Conservation (phyloP, 2,329 filamentous ascomycete genomes). For the Celoporthe dispersa region DNA sequence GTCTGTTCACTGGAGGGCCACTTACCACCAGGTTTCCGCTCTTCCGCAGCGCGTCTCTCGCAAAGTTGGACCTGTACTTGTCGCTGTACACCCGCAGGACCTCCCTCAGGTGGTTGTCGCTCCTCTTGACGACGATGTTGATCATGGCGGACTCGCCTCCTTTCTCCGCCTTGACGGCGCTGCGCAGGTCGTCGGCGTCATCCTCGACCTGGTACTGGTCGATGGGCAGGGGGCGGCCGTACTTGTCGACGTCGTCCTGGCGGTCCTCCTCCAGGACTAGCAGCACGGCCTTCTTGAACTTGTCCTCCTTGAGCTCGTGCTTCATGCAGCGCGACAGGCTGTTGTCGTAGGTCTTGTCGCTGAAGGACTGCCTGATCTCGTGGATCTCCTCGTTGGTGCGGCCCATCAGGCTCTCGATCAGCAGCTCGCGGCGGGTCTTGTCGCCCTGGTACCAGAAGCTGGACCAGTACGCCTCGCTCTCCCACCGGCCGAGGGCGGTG, state of each 20-base stretch:
- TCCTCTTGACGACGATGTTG: conserved; percentile 77
- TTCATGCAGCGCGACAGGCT: conserved; percentile 84
- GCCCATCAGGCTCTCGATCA: conserved; percentile 93
- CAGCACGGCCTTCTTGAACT: conserved; percentile 88
- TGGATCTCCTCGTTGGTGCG: conserved; percentile 85
- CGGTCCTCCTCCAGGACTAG: conserved; percentile 80
- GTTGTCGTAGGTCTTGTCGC: conserved; percentile 89
- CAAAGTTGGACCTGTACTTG: conserved; percentile 79
- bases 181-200: conserved; percentile 75
- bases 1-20: background rate
- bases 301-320: conserved; percentile 91
- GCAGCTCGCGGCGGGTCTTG: conserved; percentile 80
- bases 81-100: conserved; percentile 78
- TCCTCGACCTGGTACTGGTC: conserved; percentile 66
- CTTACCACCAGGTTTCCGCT: conserved; percentile 90
- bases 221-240: conserved; percentile 60
- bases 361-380: conserved; percentile 85
- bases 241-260: conserved; percentile 78
- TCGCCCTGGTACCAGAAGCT: conserved; percentile 97
- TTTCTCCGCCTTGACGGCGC: conserved; percentile 70
- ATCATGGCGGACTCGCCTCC: conserved; percentile 91
- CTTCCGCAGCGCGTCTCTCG: conserved; percentile 83
- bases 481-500: conserved; percentile 86
- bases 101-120: conserved; percentile 80
- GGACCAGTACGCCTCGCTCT: conserved; percentile 95